A percentile compares a stretch with the other conserved stretches of the same genome.
These are phyloP conservation scores for Chiua virens DNA, from an alignment of 768 basidiomycete genomes.

Conservation along the genomic window DNA sequence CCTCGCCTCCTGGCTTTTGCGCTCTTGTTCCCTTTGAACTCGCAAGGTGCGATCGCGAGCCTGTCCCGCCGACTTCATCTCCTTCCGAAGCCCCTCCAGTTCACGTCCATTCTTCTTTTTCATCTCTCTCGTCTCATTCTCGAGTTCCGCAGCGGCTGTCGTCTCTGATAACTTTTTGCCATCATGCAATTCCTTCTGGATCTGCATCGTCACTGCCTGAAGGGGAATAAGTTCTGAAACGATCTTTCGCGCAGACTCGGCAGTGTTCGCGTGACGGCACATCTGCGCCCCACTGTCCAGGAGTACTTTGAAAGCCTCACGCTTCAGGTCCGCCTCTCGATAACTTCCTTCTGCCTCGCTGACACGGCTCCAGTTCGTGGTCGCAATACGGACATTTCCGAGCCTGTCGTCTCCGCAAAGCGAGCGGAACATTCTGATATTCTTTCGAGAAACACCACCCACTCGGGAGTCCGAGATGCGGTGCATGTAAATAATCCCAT, in stretches of 20 bases:
- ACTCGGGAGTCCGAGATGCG: conserved; percentile 45
- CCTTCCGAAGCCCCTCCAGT: conserved; percentile 39
- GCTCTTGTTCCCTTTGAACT: neutral
- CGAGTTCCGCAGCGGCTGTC: conserved; percentile 43
- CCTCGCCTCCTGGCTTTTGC: neutral
- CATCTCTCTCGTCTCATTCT: conserved; percentile 41
- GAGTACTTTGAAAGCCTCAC: conserved; percentile 44
- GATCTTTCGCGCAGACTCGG: conserved; percentile 41
- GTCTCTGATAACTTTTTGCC: conserved; percentile 46
- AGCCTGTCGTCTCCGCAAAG: conserved; percentile 45
- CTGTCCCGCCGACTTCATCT: conserved; percentile 41
- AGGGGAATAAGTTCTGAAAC: conserved; percentile 38
- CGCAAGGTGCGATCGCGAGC: neutral
- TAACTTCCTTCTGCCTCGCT: conserved; percentile 21
- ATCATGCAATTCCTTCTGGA: conserved; percentile 48
- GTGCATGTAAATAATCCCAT: conserved; percentile 49
- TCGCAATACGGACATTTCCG: conserved; percentile 43
- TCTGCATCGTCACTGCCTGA: conserved; percentile 37
- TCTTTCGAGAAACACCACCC: conserved; percentile 40
- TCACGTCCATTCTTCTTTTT: conserved; percentile 40
- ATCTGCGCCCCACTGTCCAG: conserved; percentile 43
- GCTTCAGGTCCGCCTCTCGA: conserved; percentile 27
- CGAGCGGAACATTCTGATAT: conserved; percentile 43
- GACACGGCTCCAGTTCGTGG: conserved; percentile 46
- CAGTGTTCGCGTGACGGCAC: conserved; percentile 37